phyloP scores from a whole-genome alignment of 805 yeast genomes.

The Starmerella sp. region DNA sequence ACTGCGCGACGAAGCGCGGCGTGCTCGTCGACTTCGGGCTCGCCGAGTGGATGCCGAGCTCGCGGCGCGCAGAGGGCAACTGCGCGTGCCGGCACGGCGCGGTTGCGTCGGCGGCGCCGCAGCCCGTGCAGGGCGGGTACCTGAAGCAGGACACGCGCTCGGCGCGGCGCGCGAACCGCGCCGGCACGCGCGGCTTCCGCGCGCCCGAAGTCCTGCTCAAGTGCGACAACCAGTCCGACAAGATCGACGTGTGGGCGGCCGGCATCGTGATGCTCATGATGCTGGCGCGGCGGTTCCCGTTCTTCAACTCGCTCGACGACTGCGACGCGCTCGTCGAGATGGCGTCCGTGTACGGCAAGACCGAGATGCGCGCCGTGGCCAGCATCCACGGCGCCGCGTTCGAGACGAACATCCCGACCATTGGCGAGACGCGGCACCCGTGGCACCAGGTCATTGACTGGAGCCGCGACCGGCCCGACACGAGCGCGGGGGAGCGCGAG shows the following conservation, averaged over 20 bases:
- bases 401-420: conserved; percentile 49
- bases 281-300: conserved; percentile 72
- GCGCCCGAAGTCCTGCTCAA: conserved; percentile 88
- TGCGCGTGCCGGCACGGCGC: conserved; percentile 12
- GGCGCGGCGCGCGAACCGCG: conserved; percentile 87
- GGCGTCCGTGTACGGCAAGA: conserved; percentile 66
- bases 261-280: conserved; percentile 79
- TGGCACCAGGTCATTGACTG: conserved; percentile 34
- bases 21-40: conserved; percentile 86
- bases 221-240: conserved; percentile 70
- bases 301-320: conserved; percentile 89
- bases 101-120: conserved; percentile 23
- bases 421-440: conserved; percentile 36
- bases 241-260: conserved; percentile 85
- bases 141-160: conserved; percentile 81
- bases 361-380: conserved; percentile 64
- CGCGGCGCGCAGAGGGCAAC: conserved; percentile 17
- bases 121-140: conserved; percentile 47
- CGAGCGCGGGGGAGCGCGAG: neutral
- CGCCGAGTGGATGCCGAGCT: conserved; percentile 47
- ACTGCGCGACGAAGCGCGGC: conserved; percentile 56
- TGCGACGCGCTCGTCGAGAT: conserved; percentile 82
- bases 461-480: conserved; percentile 13
- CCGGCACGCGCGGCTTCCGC: conserved; percentile 90
- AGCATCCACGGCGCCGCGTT: conserved; percentile 79